Evolutionary conservation across 2,329 filamentous ascomycete genomes (phyloP).

Genomic region (Xylaria sp.): DNA sequence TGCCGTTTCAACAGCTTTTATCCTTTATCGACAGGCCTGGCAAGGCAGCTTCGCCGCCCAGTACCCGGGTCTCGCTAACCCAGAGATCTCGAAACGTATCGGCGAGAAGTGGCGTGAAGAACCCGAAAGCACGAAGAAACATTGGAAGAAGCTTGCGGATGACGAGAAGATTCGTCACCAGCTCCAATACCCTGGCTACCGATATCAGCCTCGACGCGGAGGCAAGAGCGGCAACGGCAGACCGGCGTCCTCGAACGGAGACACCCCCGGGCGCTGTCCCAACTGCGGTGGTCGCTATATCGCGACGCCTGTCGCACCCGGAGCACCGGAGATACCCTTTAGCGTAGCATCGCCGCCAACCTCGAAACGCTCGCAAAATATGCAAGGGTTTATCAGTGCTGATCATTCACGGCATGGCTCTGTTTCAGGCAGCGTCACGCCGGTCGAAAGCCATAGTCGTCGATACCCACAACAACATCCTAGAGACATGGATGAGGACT

Average conservation of each 20-base stretch:
- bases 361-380: slow-evolving; percentile 20
- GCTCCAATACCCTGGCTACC: slow-evolving; percentile 85
- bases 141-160: slow-evolving; percentile 86
- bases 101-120: slow-evolving; percentile 86
- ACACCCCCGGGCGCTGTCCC: slow-evolving; percentile 55
- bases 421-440: slow-evolving; percentile 26
- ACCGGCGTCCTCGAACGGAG: slow-evolving; percentile 33
- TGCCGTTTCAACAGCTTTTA: slow-evolving; percentile 65
- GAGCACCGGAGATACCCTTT: slow-evolving; percentile 49
- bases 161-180: slow-evolving; percentile 89
- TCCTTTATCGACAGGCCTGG: slow-evolving; percentile 90
- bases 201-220: slow-evolving; percentile 79
- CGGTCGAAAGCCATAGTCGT: slow-evolving; percentile 57
- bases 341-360: slow-evolving; percentile 34
- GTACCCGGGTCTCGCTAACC: slow-evolving; percentile 87
- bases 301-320: slow-evolving; percentile 50
- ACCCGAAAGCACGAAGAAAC: slow-evolving; percentile 65
- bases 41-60: slow-evolving; percentile 75
- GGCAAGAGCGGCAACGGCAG: slow-evolving; percentile 32
- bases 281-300: slow-evolving; percentile 68
- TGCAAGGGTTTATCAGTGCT: slow-evolving; percentile 26
- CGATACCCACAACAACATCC: slow-evolving; percentile 46
- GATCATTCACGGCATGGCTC: slow-evolving; percentile 32
- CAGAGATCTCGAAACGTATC: slow-evolving; percentile 95
- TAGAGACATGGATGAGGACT: slow-evolving; percentile 38